Percentiles rank a stretch among this genome's conserved stretches.
Conservation (phyloP, 2,329 filamentous ascomycete species). For the Cylindrodendrum hubeiense region DNA sequence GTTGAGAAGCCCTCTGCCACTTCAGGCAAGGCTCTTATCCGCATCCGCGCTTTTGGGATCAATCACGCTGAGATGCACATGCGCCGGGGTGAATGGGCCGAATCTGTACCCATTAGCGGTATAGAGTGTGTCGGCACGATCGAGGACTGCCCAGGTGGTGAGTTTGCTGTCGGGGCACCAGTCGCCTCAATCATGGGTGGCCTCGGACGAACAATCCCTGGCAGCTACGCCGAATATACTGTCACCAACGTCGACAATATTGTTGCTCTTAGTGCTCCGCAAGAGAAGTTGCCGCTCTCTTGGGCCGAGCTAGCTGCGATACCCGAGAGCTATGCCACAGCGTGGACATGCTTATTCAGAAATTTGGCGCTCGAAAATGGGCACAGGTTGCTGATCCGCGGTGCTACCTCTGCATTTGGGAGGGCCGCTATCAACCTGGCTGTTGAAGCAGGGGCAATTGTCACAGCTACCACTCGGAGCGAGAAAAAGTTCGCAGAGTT, state of each 20-base stretch:
- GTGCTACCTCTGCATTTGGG: slow-evolving; percentile 9
- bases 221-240: slow-evolving; percentile 21
- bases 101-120: slow-evolving; percentile 26
- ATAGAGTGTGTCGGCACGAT: slow-evolving; percentile 26
- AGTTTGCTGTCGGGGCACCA: slow-evolving; percentile 9
- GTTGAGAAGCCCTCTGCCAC: neutral
- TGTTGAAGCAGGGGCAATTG: slow-evolving; percentile 12
- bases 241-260: slow-evolving; percentile 12
- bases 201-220: slow-evolving; percentile 24
- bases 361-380: slow-evolving; percentile 10
- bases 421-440: slow-evolving; percentile 9
- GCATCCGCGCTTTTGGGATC: slow-evolving; percentile 22
- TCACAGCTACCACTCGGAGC: slow-evolving; percentile 12
- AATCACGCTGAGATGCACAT: slow-evolving; percentile 31
- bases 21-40: slow-evolving; percentile 15
- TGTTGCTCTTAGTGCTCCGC: neutral
- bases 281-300: slow-evolving; percentile 2
- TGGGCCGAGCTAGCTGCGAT: slow-evolving; percentile 24
- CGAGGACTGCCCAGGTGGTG: slow-evolving; percentile 16
- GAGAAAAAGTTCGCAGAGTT: slow-evolving; percentile 3
- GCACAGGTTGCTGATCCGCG: slow-evolving; percentile 7
- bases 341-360: slow-evolving; percentile 26
- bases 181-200: slow-evolving; percentile 26
- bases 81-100: slow-evolving; percentile 29
- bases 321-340: slow-evolving; percentile 23